Evolutionary conservation across 768 basidiomycete species (phyloP), one percentile per base, ranked within the genome.

Genomic region (Hygrophorus russula): DNA sequence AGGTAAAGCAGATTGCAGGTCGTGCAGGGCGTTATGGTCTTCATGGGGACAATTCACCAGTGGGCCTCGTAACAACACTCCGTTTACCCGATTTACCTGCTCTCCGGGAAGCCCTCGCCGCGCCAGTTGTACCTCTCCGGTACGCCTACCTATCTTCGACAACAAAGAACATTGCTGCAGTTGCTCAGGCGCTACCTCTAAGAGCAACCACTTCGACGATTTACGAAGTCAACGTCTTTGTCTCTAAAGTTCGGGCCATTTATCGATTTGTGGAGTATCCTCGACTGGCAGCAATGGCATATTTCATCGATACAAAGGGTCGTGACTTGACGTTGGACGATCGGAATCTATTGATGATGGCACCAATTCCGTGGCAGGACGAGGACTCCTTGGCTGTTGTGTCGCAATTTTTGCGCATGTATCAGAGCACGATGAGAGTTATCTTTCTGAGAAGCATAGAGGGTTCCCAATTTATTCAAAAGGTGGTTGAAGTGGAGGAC

Each of bases 1-100:
- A 85, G 51, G 75, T 88, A 57, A 96, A 96, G 59, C 94, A 97
- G 58, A 96, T 98, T 37, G 92, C 85, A 1, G 92, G 93, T 5
- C 76, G 94, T 32, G 93, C 94, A 0, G 94, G 93, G 10, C 82
- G 94, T 2, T 98, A 76, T 58, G 87, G 88, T 2, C 59, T 85
- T 34, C 78, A 81, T 32, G 51, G 49, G 20, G 63, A 56, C 17
- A 56, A 54, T 28, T 63, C 67, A 31, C 58, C 71, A 1, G 74
- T 71, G 5, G 91, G 93, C 17, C 68, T 71, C 27, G 82, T 79
- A 6, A 92, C 91, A 0, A 84, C 90, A 0, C 56, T 94, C n/a
- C 57, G 68, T 34, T 56, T 63, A 2, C 55, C 63, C 1, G 87
- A 92, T 56, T 67, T 96, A 9, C 68, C 70, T 0, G 61, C 73